phyloP scores from a whole-genome alignment of 2,329 filamentous ascomycete species.

The Penicillium sp. region DNA sequence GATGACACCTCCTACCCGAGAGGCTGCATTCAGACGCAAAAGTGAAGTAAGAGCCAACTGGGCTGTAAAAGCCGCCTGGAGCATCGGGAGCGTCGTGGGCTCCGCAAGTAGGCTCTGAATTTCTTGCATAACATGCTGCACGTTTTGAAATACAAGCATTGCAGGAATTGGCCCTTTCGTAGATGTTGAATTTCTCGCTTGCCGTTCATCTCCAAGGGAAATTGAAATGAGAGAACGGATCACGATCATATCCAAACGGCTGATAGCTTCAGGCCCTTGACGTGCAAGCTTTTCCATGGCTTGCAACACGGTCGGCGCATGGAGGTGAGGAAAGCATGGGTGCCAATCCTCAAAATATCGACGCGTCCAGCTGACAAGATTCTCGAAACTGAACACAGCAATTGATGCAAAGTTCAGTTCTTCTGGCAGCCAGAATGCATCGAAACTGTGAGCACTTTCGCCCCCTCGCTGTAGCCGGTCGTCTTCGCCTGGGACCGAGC shows the following conservation, averaged over 20 bases:
- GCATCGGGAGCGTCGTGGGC: conserved; percentile 50
- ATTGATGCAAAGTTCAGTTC: conserved; percentile 12
- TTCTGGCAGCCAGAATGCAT: conserved; percentile 35
- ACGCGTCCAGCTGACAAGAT: conserved; percentile 53
- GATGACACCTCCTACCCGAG: conserved; percentile 57
- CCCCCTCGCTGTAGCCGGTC: conserved; percentile 45
- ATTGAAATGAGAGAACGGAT: conserved; percentile 57
- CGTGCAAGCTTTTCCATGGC: conserved; percentile 50
- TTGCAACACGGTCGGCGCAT: conserved; percentile 55
- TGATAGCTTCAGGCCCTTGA: conserved; percentile 32
- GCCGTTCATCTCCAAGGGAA: conserved; percentile 56
- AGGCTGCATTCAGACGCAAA: conserved; percentile 60
- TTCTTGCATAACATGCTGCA: conserved; percentile 54
- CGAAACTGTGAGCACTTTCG: conserved; percentile 37
- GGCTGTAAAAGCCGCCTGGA: conserved; percentile 57
- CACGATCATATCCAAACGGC: conserved; percentile 45
- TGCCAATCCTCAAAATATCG: conserved; percentile 63
- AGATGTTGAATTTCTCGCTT: conserved; percentile 30
- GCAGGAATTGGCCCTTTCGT: conserved; percentile 40
- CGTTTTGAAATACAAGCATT: conserved; percentile 50
- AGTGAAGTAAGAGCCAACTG: conserved; percentile 60
- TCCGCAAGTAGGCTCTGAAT: conserved; percentile 51
- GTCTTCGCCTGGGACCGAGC: conserved; percentile 60
- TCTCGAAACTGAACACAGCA: conserved; percentile 46
- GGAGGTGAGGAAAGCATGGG: conserved; percentile 58